phyloP scores from a whole-genome alignment of 2,329 filamentous ascomycete species.

The Diaporthe batatas region DNA sequence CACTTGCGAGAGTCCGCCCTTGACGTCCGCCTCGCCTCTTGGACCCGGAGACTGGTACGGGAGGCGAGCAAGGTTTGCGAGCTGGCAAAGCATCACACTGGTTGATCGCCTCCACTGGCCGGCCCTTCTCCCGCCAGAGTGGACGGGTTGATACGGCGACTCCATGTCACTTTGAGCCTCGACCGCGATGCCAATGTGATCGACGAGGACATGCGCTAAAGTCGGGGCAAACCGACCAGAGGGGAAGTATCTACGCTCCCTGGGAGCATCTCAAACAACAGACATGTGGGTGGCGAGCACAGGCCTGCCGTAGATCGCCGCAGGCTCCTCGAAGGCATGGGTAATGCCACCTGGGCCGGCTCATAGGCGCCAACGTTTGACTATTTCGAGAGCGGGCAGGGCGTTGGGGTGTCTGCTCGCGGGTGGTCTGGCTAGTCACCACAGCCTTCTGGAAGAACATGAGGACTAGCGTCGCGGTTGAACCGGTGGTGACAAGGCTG shows the following conservation, averaged over 20 bases:
- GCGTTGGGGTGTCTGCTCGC: conserved; percentile 8
- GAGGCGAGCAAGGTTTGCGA: conserved; percentile 10
- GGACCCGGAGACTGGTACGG: conserved; percentile 1
- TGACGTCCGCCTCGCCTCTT: conserved; percentile 4
- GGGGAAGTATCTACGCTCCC: conserved; percentile 4
- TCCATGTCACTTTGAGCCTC: conserved; percentile 3
- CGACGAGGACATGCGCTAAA: neutral
- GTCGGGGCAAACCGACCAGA: conserved; percentile 22
- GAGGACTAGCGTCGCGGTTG: conserved; percentile 34
- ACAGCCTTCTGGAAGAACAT: conserved; percentile 27
- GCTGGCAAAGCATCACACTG: conserved; percentile 7
- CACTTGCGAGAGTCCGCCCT: neutral
- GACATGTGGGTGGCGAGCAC: conserved; percentile 22
- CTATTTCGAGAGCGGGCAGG: conserved; percentile 25
- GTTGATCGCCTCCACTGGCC: neutral
- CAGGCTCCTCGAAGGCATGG: conserved; percentile 31
- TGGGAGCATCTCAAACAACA: conserved; percentile 34
- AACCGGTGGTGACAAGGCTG: conserved; percentile 37
- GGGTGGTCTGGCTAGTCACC: conserved; percentile 30
- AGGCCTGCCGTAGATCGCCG: conserved; percentile 28
- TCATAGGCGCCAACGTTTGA: conserved; percentile 36
- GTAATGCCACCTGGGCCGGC: conserved; percentile 33
- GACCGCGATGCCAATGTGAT: conserved; percentile 27
- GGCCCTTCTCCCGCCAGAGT: neutral
- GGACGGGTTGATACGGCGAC: conserved; percentile 5